phyloP scores from a whole-genome alignment of 2,329 filamentous ascomycete species.

The Cladosporium sp. region DNA sequence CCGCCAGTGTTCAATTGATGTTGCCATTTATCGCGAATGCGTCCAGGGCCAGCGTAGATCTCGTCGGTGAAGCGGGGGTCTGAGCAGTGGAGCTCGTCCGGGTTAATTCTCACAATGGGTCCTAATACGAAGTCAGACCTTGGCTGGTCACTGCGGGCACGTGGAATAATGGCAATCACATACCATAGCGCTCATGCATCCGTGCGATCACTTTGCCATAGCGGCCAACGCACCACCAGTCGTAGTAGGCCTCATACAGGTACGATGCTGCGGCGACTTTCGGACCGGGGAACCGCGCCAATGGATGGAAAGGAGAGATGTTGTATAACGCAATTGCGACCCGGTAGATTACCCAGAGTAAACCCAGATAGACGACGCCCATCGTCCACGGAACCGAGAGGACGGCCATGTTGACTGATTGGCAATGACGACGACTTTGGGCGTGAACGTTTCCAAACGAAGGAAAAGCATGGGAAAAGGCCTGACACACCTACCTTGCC shows the following conservation, averaged over 20 bases:
- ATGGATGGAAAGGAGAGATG: conserved; percentile 25
- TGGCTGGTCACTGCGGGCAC: background rate
- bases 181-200: conserved; percentile 35
- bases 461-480: background rate
- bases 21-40: conserved; percentile 17
- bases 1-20: conserved; percentile 9
- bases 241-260: conserved; percentile 35
- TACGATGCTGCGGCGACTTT: conserved; percentile 33
- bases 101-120: conserved; percentile 41
- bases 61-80: conserved; percentile 35
- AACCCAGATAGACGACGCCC: conserved; percentile 15
- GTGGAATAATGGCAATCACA: background rate
- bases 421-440: background rate
- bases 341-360: conserved; percentile 17
- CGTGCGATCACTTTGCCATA: conserved; percentile 22
- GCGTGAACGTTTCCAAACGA: background rate
- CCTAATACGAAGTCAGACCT: conserved; percentile 1
- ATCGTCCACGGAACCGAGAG: background rate
- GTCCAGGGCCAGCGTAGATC: conserved; percentile 21
- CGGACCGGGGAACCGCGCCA: conserved; percentile 34
- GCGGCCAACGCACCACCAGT: conserved; percentile 24
- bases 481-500: background rate
- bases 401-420: background rate
- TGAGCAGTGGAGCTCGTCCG: conserved; percentile 40
- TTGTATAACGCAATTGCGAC: conserved; percentile 15